A percentile compares a stretch with the other conserved stretches of the same genome.
Evolutionary conservation across 23 red algal genomes (phyloP).

Genomic region (Gracilariopsis chorda): DNA sequence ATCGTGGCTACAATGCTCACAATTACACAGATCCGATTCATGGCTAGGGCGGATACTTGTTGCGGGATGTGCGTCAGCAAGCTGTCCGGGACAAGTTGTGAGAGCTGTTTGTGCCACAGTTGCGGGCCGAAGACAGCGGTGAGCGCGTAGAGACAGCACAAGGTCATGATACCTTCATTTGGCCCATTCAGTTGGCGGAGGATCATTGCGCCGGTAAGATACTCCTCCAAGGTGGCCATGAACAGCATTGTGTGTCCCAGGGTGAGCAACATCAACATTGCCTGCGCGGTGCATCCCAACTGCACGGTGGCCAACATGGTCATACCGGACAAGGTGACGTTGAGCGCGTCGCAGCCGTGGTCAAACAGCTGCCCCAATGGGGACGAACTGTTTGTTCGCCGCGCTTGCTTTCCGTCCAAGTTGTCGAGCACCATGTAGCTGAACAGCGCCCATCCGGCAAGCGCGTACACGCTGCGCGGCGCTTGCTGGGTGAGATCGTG

Average conservation of each 20-base stretch:
- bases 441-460: slow-evolving; percentile 51
- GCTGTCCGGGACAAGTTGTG: too few relatives aligned
- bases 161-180: slow-evolving; percentile 87
- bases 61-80: too few relatives aligned
- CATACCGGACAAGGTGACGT: slow-evolving; percentile 84
- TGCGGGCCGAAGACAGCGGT: slow-evolving; percentile 69
- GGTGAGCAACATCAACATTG: slow-evolving; percentile 49
- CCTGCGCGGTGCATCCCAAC: background rate
- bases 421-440: slow-evolving; percentile 94
- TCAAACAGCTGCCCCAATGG: slow-evolving; percentile 97
- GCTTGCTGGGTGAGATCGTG: slow-evolving; percentile 18
- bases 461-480: slow-evolving; percentile 62
- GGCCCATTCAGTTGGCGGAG: slow-evolving; percentile 94
- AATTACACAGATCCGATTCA: too few relatives aligned
- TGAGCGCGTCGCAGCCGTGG: slow-evolving; percentile 97
- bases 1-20: background rate
- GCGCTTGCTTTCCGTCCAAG: slow-evolving; percentile 93
- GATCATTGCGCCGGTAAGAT: slow-evolving; percentile 79
- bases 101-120: too few relatives aligned
- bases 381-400: slow-evolving; percentile 87
- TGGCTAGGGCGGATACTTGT: too few relatives aligned
- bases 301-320: slow-evolving; percentile 57
- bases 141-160: slow-evolving; percentile 61
- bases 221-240: slow-evolving; percentile 92
- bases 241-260: slow-evolving; percentile 76